Evolutionary conservation across 2,329 filamentous ascomycete genomes (phyloP).

Genomic region (Phaeosphaeria sp.): DNA sequence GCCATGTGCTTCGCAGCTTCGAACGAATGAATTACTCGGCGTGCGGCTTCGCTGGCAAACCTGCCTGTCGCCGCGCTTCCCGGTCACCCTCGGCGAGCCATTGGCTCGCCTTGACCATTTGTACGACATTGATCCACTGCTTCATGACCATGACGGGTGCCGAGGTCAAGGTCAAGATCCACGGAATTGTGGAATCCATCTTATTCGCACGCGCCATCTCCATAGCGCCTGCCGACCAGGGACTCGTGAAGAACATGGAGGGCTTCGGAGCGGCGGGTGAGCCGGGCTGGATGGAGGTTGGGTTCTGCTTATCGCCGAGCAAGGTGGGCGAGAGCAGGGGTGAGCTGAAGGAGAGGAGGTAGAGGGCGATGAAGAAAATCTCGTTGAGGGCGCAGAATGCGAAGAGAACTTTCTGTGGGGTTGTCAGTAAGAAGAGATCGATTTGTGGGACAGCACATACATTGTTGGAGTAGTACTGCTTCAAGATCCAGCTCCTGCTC

Average conservation of each 20-base stretch:
- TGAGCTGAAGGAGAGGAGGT: constrained; percentile 95
- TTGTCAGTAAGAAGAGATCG: constrained; percentile 15
- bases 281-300: constrained; percentile 62
- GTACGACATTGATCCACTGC: constrained; percentile 92
- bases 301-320: constrained; percentile 65
- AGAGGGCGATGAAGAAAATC: constrained; percentile 96
- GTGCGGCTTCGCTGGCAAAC: constrained; percentile 38
- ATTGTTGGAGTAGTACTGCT: constrained; percentile 97
- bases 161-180: constrained; percentile 81
- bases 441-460: constrained; percentile 57
- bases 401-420: constrained; percentile 81
- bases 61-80: constrained; percentile 60
- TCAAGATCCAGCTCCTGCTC: constrained; percentile 85
- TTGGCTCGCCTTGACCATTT: constrained; percentile 89
- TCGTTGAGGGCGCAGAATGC: constrained; percentile 90
- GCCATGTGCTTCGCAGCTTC: constrained; percentile 20
- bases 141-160: constrained; percentile 89
- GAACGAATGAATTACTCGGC: neutral
- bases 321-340: constrained; percentile 87
- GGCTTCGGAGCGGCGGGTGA: constrained; percentile 73
- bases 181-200: constrained; percentile 66
- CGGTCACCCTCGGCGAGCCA: constrained; percentile 94
- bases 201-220: constrained; percentile 94
- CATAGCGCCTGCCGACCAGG: constrained; percentile 89
- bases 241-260: constrained; percentile 80